Percentiles rank a stretch among this genome's conserved stretches.
These are phyloP conservation scores for Neofusicoccum ribis DNA, from an alignment of 2,329 filamentous ascomycete species.

Conservation along the genomic window DNA sequence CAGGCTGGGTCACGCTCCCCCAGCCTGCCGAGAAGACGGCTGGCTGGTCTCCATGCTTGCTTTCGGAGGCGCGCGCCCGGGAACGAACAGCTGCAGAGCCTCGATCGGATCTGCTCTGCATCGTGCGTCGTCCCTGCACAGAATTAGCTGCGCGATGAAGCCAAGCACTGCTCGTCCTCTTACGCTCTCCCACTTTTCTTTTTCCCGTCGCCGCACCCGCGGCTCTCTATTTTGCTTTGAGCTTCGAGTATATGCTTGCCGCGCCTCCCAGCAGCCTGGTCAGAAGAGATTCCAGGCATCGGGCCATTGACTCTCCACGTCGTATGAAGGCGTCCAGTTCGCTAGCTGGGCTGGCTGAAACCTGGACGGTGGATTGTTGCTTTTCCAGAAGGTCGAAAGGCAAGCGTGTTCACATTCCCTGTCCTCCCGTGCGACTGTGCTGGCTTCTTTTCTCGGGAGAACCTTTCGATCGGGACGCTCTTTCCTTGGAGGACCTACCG, in stretches of 20 bases:
- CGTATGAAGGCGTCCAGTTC: background rate
- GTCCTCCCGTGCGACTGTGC: background rate
- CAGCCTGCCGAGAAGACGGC: background rate
- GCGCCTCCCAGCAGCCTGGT: background rate
- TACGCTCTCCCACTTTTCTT: background rate
- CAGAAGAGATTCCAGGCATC: background rate
- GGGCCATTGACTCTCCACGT: constrained; percentile 6
- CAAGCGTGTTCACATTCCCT: background rate
- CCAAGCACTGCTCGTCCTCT: background rate
- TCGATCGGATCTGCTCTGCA: constrained; percentile 7
- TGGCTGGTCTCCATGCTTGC: background rate
- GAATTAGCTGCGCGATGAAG: background rate
- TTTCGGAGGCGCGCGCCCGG: background rate
- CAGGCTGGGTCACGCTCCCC: background rate
- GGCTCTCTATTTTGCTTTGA: background rate
- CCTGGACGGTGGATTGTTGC: background rate
- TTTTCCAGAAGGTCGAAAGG: background rate
- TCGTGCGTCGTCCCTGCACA: background rate
- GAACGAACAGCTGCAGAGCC: background rate
- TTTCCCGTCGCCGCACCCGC: background rate
- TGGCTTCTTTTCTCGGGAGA: constrained; percentile 5
- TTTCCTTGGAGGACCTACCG: background rate
- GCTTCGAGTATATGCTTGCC: background rate
- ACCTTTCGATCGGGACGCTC: background rate
- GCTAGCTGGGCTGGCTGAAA: background rate